Evolutionary conservation across 257 asterid species (phyloP).

Genomic region (Nicotiana otophora): DNA sequence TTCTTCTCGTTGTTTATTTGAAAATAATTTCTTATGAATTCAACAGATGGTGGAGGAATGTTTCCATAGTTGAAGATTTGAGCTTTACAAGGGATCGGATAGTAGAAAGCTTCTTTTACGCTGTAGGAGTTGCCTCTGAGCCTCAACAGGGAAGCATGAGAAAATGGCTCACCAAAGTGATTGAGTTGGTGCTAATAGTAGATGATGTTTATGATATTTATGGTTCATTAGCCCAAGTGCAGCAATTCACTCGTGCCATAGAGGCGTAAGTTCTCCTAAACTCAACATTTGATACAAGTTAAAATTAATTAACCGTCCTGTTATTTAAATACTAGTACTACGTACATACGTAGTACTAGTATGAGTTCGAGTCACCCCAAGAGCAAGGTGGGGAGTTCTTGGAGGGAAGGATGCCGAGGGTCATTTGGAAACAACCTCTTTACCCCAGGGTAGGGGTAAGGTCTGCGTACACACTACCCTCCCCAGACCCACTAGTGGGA

Average conservation of each 20-base stretch:
- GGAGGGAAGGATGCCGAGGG: too few relatives aligned
- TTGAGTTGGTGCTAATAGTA: slow-evolving; percentile 27
- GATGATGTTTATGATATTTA: slow-evolving; percentile 60
- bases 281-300: background rate
- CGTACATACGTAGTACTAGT: too few relatives aligned
- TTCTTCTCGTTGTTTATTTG: too few relatives aligned
- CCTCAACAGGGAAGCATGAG: slow-evolving; percentile 38
- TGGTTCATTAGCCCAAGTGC: slow-evolving; percentile 38
- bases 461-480: too few relatives aligned
- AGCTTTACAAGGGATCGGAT: slow-evolving; percentile 47
- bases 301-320: background rate
- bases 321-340: background rate
- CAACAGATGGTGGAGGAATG: slow-evolving; percentile 53
- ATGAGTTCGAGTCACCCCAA: too few relatives aligned
- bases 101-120: slow-evolving; percentile 49
- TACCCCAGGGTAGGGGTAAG: too few relatives aligned
- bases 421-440: too few relatives aligned
- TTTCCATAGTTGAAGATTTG: slow-evolving; percentile 26
- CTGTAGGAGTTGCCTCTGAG: slow-evolving; percentile 48
- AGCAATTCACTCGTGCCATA: slow-evolving; percentile 42
- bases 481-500: too few relatives aligned
- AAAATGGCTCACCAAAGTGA: slow-evolving; percentile 50
- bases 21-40: background rate
- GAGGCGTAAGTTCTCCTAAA: slow-evolving; percentile 23
- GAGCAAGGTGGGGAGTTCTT: too few relatives aligned